These are phyloP conservation scores for Saturnispora saitoi DNA, from an alignment of 805 yeast genomes.

Conservation along the genomic window DNA sequence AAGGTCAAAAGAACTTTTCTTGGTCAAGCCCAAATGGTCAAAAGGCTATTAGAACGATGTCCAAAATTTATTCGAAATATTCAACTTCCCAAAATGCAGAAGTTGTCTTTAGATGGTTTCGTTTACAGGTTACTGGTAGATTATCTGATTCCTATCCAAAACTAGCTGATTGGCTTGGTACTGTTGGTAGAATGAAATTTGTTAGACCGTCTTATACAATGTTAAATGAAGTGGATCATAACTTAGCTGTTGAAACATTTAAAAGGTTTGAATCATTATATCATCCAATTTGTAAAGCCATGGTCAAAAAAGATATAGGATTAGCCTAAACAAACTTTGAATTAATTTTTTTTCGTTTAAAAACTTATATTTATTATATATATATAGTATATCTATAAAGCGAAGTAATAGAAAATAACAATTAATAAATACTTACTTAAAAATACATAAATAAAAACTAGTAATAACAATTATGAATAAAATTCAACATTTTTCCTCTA, in stretches of 20 bases:
- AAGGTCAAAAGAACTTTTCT: constrained; percentile 34
- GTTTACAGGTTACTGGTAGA: constrained; percentile 52
- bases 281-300: constrained; percentile 76
- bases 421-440: background rate
- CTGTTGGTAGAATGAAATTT: constrained; percentile 91
- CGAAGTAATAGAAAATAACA: background rate
- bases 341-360: background rate
- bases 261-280: constrained; percentile 48
- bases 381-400: background rate
- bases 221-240: constrained; percentile 54
- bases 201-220: constrained; percentile 79
- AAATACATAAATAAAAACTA: background rate
- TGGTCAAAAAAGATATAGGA: constrained; percentile 79
- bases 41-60: constrained; percentile 27
- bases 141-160: constrained; percentile 37
- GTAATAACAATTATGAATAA: background rate
- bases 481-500: background rate
- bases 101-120: constrained; percentile 69
- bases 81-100: constrained; percentile 64
- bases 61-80: constrained; percentile 32
- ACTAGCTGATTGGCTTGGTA: constrained; percentile 78
- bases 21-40: constrained; percentile 29
- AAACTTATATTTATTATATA: background rate
- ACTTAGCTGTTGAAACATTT: constrained; percentile 60
- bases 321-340: constrained; percentile 12